Conservation (phyloP, 345 rosid species). For the Populus simonii region DNA sequence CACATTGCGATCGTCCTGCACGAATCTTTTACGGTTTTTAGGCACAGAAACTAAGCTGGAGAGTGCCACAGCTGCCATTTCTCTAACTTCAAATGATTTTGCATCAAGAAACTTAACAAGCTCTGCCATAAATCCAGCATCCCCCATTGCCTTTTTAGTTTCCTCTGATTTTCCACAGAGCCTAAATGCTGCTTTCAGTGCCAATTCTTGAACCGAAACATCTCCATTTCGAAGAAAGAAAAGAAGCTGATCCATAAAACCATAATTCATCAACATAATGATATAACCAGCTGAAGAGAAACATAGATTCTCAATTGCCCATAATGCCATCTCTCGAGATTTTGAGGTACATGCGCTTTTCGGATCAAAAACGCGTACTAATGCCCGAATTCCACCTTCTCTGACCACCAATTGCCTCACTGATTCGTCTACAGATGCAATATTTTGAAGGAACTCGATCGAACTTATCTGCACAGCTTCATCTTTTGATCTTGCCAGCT, state of each 20-base stretch:
- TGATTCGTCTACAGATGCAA: conserved; percentile 62
- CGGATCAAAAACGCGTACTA: conserved; percentile 62
- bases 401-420: conserved; percentile 45
- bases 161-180: conserved; percentile 64
- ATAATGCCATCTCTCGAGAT: conserved; percentile 58
- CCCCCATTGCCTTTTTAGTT: conserved; percentile 69
- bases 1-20: conserved; percentile 67
- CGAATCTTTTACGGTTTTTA: conserved; percentile 60
- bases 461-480: conserved; percentile 73
- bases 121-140: conserved; percentile 77
- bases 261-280: conserved; percentile 39
- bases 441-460: conserved; percentile 57
- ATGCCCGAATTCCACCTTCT: conserved; percentile 66
- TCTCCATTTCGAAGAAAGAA: conserved; percentile 59
- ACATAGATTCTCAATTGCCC: conserved; percentile 68
- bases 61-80: conserved; percentile 72
- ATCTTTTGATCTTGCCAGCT: conserved; percentile 60
- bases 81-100: conserved; percentile 66
- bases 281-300: conserved; percentile 49
- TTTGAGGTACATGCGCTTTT: conserved; percentile 44
- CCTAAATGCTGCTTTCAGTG: conserved; percentile 62
- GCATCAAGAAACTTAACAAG: conserved; percentile 70
- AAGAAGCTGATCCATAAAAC: conserved; percentile 57
- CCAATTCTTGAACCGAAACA: conserved; percentile 69
- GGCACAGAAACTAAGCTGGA: conserved; percentile 56